Evolutionary conservation across 305 asterid species (phyloP).

Genomic region (Fraxinus nigra): DNA sequence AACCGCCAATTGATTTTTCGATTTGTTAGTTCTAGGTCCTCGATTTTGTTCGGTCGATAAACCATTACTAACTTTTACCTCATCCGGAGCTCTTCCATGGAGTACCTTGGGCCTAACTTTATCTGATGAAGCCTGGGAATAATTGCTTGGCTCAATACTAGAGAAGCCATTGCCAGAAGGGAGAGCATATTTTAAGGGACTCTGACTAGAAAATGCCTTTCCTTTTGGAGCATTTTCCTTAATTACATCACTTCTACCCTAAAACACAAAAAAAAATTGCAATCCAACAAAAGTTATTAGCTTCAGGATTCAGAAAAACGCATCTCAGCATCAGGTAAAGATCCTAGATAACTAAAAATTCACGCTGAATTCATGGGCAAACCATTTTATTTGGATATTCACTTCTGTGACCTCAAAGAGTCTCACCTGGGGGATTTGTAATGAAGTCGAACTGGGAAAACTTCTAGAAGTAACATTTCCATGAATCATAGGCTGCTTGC

Average conservation of each 20-base stretch:
- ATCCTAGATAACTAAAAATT: not conserved
- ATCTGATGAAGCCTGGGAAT: slow-evolving; percentile 35
- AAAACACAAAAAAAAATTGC: slow-evolving; percentile 13
- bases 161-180: slow-evolving; percentile 47
- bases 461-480: slow-evolving; percentile 36
- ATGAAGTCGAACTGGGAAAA: slow-evolving; percentile 32
- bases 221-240: slow-evolving; percentile 42
- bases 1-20: slow-evolving; percentile 50
- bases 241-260: slow-evolving; percentile 57
- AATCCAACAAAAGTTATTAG: not conserved
- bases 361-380: not conserved
- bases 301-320: not conserved
- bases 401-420: not conserved
- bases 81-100: slow-evolving; percentile 38
- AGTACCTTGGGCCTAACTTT: slow-evolving; percentile 44
- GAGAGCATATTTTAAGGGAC: slow-evolving; percentile 43
- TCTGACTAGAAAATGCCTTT: slow-evolving; percentile 38
- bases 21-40: slow-evolving; percentile 43
- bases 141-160: slow-evolving; percentile 36
- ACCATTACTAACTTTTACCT: slow-evolving; percentile 39
- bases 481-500: slow-evolving; percentile 46
- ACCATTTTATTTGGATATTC: not conserved
- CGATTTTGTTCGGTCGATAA: slow-evolving; percentile 41
- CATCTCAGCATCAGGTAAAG: not conserved
- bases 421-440: slow-evolving; percentile 46